Percentiles rank a stretch among this genome's conserved stretches.
Evolutionary conservation across 2,329 filamentous ascomycete species (phyloP).

Genomic region (Colletotrichum orbiculare): DNA sequence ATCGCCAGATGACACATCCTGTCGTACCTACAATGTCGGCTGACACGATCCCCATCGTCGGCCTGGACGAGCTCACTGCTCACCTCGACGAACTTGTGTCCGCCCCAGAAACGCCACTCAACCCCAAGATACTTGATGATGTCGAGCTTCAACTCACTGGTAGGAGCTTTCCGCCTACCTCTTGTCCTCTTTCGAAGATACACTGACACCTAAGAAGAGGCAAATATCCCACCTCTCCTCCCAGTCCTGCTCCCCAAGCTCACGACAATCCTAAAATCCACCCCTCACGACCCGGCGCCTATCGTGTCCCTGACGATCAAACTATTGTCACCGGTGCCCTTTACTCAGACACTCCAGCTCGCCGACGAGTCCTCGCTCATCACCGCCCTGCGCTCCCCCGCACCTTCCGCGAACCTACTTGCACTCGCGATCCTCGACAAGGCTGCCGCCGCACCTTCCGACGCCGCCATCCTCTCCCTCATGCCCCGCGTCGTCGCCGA

Average conservation of each 20-base stretch:
- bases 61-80: conserved; percentile 63
- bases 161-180: conserved; percentile 39
- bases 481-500: conserved; percentile 60
- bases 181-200: conserved; percentile 14
- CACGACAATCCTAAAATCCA: conserved; percentile 62
- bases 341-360: conserved; percentile 62
- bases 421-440: conserved; percentile 68
- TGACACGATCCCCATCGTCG: conserved; percentile 59
- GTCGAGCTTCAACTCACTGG: conserved; percentile 69
- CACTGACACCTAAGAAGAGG: conserved; percentile 48
- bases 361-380: conserved; percentile 63
- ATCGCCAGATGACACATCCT: conserved; percentile 42
- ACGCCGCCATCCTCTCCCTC: conserved; percentile 61
- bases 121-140: conserved; percentile 66
- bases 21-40: conserved; percentile 52
- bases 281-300: conserved; percentile 60
- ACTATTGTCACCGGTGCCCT: conserved; percentile 64
- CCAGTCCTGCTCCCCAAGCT: conserved; percentile 65
- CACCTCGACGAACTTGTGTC: conserved; percentile 64
- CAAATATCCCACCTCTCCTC: conserved; percentile 63
- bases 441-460: conserved; percentile 58
- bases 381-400: conserved; percentile 63
- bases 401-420: conserved; percentile 67
- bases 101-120: conserved; percentile 54
- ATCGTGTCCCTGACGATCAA: conserved; percentile 66